phyloP scores from a whole-genome alignment of 2,329 filamentous ascomycete genomes.

The Fusarium sp. region DNA sequence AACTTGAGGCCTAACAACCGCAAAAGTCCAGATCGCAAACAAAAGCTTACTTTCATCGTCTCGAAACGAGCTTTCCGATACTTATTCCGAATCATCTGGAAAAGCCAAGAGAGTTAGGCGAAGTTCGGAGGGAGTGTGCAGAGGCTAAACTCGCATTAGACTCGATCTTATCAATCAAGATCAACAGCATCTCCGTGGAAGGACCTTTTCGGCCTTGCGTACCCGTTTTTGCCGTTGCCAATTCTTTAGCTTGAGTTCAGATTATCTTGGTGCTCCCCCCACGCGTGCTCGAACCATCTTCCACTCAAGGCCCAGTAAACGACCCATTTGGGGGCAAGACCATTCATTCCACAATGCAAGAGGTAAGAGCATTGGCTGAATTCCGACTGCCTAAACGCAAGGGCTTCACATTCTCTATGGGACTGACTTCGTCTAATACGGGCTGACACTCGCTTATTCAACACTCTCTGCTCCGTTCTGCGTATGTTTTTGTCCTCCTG shows the following conservation, averaged over 20 bases:
- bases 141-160: too few species aligned
- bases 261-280: constrained; percentile 10
- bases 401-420: constrained; percentile 4
- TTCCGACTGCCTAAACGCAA: not conserved
- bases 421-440: not conserved
- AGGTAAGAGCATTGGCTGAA: constrained; percentile 11
- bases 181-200: constrained; percentile 5
- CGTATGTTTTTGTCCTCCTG: not conserved
- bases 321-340: not conserved
- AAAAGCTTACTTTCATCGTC: too few species aligned
- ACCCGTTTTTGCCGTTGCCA: not conserved
- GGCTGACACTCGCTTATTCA: not conserved
- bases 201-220: not conserved
- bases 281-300: constrained; percentile 14
- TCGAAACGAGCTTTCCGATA: too few species aligned
- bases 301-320: not conserved
- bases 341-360: not conserved
- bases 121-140: not conserved
- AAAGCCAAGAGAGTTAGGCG: not conserved
- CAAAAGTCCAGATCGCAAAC: too few species aligned
- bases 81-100: not conserved
- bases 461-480: not conserved
- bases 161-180: constrained; percentile 4
- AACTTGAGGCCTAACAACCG: too few species aligned
- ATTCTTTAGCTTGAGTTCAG: constrained; percentile 5